Evolutionary conservation across 2,329 filamentous ascomycete genomes (phyloP).

Genomic region (Madurella fahalii): DNA sequence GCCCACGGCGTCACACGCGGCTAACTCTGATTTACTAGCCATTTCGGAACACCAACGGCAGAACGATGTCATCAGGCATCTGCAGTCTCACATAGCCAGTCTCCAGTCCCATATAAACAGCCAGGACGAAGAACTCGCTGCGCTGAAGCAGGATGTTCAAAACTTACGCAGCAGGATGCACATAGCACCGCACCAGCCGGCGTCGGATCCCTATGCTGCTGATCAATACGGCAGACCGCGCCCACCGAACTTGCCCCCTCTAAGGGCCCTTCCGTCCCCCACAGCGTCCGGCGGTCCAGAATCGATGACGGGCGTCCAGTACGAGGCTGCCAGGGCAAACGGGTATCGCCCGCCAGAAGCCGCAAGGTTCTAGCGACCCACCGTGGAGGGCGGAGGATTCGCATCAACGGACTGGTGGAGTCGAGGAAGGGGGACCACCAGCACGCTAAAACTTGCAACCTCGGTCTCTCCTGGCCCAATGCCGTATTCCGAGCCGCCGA

Average conservation of each 20-base stretch:
- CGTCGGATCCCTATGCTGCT: conserved; percentile 17
- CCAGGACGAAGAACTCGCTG: conserved; percentile 15
- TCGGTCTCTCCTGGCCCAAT: neutral
- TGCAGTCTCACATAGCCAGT: conserved; percentile 44
- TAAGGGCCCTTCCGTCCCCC: conserved; percentile 48
- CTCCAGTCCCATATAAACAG: conserved; percentile 43
- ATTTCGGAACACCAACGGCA: conserved; percentile 59
- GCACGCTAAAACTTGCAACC: neutral
- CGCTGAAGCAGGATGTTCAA: conserved; percentile 43
- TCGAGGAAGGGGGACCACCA: neutral
- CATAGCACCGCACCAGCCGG: conserved; percentile 5
- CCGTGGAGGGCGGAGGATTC: too few species aligned
- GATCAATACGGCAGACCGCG: conserved; percentile 30
- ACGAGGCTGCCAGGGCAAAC: conserved; percentile 47
- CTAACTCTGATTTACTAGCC: conserved; percentile 36
- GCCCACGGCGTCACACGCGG: neutral
- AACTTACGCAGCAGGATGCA: conserved; percentile 39
- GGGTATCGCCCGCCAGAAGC: conserved; percentile 42
- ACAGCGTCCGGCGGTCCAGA: conserved; percentile 45
- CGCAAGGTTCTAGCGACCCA: conserved; percentile 12
- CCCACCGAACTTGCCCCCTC: conserved; percentile 49
- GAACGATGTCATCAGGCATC: conserved; percentile 43
- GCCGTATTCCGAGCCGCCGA: neutral
- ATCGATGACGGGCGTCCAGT: conserved; percentile 64
- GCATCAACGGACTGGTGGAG: neutral